Conservation (phyloP, 2,329 filamentous ascomycete species). For the Truncatella angustata region DNA sequence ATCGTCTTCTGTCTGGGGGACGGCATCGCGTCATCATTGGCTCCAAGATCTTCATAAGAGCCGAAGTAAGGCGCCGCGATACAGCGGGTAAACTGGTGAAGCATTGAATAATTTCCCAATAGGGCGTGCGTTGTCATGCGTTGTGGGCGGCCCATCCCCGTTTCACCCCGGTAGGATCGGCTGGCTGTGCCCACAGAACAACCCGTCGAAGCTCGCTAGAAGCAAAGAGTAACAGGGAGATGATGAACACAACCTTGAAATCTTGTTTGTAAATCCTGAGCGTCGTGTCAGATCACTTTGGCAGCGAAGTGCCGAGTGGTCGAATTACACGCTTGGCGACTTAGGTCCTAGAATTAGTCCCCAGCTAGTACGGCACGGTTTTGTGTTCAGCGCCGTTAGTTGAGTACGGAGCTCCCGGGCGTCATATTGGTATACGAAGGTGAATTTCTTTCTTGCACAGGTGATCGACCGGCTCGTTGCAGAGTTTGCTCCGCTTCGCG, state of each 20-base stretch:
- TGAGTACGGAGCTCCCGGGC: neutral
- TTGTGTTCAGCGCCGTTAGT: neutral
- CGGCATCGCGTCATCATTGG: slow-evolving; percentile 28
- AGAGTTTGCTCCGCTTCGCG: neutral
- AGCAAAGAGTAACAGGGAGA: slow-evolving; percentile 4
- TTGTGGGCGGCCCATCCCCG: slow-evolving; percentile 24
- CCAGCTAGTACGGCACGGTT: neutral
- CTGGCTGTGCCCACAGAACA: slow-evolving; percentile 36
- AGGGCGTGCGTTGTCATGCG: slow-evolving; percentile 41
- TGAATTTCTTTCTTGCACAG: neutral
- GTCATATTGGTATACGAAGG: neutral
- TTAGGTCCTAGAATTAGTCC: no score
- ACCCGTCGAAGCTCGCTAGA: slow-evolving; percentile 36
- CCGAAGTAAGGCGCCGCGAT: slow-evolving; percentile 26
- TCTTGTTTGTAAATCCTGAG: no score
- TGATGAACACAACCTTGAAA: neutral
- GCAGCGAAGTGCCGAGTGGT: neutral
- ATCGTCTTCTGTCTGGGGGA: slow-evolving; percentile 13
- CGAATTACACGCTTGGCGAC: neutral
- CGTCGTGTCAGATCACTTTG: neutral
- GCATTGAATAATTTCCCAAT: slow-evolving; percentile 45
- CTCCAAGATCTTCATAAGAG: slow-evolving; percentile 27
- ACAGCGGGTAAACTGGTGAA: slow-evolving; percentile 30
- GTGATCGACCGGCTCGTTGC: neutral
- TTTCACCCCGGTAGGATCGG: neutral